Evolutionary conservation across 2,329 filamentous ascomycete genomes (phyloP).

Genomic region (Aspergillus vadensis): DNA sequence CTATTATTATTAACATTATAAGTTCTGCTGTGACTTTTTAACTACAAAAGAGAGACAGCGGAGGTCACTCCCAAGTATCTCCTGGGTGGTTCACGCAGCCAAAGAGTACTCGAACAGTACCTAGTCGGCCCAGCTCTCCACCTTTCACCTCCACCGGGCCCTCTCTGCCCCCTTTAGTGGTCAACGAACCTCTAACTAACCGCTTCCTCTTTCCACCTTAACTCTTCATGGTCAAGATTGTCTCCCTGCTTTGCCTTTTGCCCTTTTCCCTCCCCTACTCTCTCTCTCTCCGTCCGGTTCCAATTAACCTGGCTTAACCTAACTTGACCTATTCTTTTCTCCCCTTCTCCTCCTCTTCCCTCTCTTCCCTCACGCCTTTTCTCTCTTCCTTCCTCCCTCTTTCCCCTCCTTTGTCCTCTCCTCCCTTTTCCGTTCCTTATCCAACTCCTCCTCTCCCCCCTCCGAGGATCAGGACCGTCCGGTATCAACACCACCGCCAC

Average conservation of each 20-base stretch:
- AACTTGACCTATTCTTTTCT: constrained; percentile 15
- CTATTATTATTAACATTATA: too few species aligned
- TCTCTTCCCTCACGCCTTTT: constrained; percentile 51
- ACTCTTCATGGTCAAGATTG: constrained; percentile 24
- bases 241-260: constrained; percentile 19
- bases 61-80: too few species aligned
- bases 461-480: constrained; percentile 6
- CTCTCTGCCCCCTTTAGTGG: not conserved
- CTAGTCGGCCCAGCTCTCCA: not conserved
- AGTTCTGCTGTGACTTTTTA: too few species aligned
- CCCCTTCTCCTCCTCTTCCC: constrained; percentile 15
- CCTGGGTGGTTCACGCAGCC: too few species aligned
- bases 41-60: too few species aligned
- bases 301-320: constrained; percentile 11
- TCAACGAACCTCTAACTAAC: constrained; percentile 6
- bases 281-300: constrained; percentile 8
- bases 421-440: constrained; percentile 33
- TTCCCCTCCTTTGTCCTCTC: constrained; percentile 54
- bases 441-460: not conserved
- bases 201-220: constrained; percentile 20
- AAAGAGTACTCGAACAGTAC: too few species aligned
- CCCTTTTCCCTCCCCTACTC: constrained; percentile 7
- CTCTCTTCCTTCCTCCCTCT: constrained; percentile 57
- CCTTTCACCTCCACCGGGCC: not conserved
- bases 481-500: constrained; percentile 8